Percentiles rank a stretch among this genome's conserved stretches.
Conservation (phyloP, 352 stramenopile species). For the Globisporangium yorkense region DNA sequence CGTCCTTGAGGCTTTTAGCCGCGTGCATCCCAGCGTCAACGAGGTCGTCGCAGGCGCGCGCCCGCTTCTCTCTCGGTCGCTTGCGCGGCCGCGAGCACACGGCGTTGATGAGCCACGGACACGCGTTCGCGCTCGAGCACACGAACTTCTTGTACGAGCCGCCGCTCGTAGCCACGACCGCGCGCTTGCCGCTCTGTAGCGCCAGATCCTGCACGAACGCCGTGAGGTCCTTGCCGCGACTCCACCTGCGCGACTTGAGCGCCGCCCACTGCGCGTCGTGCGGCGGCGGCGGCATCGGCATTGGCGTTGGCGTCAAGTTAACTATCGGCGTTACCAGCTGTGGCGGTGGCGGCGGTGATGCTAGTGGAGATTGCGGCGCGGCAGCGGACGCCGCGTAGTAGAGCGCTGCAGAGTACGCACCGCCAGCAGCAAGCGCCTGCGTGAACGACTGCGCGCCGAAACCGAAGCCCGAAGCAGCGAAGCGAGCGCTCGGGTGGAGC, state of each 20-base stretch:
- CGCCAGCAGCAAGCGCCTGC: slow-evolving; percentile 3
- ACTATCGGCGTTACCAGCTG: not conserved
- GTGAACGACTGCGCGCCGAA: slow-evolving; percentile 8
- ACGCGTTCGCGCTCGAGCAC: slow-evolving; percentile 31
- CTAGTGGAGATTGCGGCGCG: not conserved
- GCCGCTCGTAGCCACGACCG: slow-evolving; percentile 38
- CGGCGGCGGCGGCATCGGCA: not conserved
- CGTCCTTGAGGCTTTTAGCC: not conserved
- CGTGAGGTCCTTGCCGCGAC: slow-evolving; percentile 32
- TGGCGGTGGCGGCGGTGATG: not conserved
- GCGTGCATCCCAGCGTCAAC: no score
- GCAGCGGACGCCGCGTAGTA: not conserved
- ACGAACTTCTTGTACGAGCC: slow-evolving; percentile 58
- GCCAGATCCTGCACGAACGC: slow-evolving; percentile 49
- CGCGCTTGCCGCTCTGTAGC: slow-evolving; percentile 33
- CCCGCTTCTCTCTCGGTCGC: slow-evolving; percentile 5
- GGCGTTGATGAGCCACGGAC: slow-evolving; percentile 42
- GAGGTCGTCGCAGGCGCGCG: not conserved
- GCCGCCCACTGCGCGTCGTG: slow-evolving; percentile 16
- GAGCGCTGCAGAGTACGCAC: not conserved
- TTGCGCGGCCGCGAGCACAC: slow-evolving; percentile 33
- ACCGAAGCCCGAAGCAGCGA: not conserved
- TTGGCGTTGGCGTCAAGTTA: no score
- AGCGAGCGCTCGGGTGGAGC: not conserved
- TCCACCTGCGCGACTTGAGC: slow-evolving; percentile 31